phyloP scores from a whole-genome alignment of 805 yeast species.

The Candida vartiovaarae region DNA sequence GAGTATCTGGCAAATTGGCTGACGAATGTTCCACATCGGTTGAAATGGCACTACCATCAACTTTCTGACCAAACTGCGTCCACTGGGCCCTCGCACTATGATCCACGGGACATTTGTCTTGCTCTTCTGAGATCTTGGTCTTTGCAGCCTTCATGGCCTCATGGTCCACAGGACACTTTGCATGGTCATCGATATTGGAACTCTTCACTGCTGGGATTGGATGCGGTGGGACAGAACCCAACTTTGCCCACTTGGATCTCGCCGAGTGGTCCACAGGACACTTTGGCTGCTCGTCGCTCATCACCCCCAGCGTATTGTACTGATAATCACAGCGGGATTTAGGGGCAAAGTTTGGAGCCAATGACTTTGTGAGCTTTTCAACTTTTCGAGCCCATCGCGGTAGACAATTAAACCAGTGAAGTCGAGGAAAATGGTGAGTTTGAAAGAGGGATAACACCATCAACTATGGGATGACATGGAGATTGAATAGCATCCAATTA shows the following conservation, averaged over 20 bases:
- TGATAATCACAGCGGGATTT: too few species aligned
- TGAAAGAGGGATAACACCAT: too few species aligned
- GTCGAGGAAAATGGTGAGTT: too few species aligned
- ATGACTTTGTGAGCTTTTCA: too few species aligned
- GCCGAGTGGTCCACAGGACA: slow-evolving; percentile 72
- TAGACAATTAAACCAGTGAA: too few species aligned
- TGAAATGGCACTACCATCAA: slow-evolving; percentile 17
- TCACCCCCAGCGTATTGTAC: too few species aligned
- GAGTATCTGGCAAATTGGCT: slow-evolving; percentile 29
- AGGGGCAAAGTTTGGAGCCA: too few species aligned
- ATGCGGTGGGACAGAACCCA: slow-evolving; percentile 13
- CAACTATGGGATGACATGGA: too few species aligned
- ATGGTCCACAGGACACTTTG: slow-evolving; percentile 66
- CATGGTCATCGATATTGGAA: slow-evolving; percentile 13
- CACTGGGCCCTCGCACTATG: slow-evolving; percentile 53
- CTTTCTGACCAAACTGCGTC: slow-evolving; percentile 33
- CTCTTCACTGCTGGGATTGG: not conserved
- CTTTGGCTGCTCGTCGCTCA: slow-evolving; percentile 16
- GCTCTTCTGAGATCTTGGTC: slow-evolving; percentile 13
- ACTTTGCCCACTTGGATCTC: slow-evolving; percentile 49
- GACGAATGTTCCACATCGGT: slow-evolving; percentile 35
- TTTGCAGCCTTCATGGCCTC: slow-evolving; percentile 26
- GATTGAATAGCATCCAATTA: too few species aligned
- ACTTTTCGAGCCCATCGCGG: too few species aligned
- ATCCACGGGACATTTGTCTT: slow-evolving; percentile 59